Evolutionary conservation across 768 basidiomycete species (phyloP), one percentile per base, ranked within the genome.

Genomic region (Pleurotus tuoliensis): DNA sequence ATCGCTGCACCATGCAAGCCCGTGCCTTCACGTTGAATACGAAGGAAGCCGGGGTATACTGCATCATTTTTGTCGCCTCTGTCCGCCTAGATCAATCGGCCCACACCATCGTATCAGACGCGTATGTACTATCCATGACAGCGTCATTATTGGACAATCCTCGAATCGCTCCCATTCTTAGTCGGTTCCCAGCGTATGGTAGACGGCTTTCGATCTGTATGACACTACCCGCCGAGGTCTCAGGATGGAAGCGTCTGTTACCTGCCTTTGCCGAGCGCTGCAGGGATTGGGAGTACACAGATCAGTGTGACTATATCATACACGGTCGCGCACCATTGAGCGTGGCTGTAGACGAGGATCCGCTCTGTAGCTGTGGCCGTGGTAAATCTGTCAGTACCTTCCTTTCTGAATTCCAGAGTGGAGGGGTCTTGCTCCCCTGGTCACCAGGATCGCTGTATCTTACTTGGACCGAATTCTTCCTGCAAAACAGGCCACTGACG

Each of bases 341-440:
- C 22, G 62, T 64, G 12, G 71, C 76, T 25, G 67, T 72, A 12
- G 69, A 69, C 2, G 64, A 66, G 37, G 62, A 64, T 8, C 81
- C 82, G 0, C 64, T 83, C 22, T 87, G 85, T 59, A 70, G 69
- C 3, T 86, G 84, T 47, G 83, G 69, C 3, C 86, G 84, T 47
- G 83, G 83, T 1, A 72, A 82, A 45, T 73, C 76, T 47, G 65
- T 76, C 4, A 75, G 69, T 3, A 64, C 60, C 0, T 74, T 84
- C 56, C 4, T 47, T 4, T 59, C 59, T 0, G 66, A 62, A 13
- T 58, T 0, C 41, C 60, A 11, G 58, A 61, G 6, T 84, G 78
- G 78, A 66, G 67, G 56, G 37, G 52, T 1, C 24, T 24, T 24
- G 24, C 24, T 24, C 24, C 4, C 24, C 24, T 24, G 24, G 24